Percentiles rank a stretch among this genome's conserved stretches.
phyloP scores from a whole-genome alignment of 2,329 filamentous ascomycete species.

The Chrysosphaeria jannelii region DNA sequence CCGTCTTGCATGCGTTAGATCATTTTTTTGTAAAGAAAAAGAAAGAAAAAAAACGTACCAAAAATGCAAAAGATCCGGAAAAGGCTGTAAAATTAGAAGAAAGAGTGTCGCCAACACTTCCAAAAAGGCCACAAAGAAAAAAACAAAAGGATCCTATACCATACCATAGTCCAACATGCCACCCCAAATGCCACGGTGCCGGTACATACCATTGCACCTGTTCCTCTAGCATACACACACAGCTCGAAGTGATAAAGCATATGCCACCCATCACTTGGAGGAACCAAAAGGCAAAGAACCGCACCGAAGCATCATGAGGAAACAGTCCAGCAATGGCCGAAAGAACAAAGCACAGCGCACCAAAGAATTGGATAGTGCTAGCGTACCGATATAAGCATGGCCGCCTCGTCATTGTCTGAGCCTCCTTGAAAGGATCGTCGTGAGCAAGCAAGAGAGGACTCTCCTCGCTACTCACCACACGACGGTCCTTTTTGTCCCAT shows the following conservation, averaged over 20 bases:
- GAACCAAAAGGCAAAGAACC: conserved; percentile 28
- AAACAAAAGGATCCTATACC: conserved; percentile 31
- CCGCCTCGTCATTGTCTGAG: conserved; percentile 1
- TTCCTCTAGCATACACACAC: conserved; percentile 35
- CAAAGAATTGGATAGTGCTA: conserved; percentile 19
- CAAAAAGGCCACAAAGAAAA: conserved; percentile 27
- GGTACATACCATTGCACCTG: conserved; percentile 32
- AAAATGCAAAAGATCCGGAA: no score
- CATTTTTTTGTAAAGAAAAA: no score
- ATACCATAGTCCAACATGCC: conserved; percentile 39
- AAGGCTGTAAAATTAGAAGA: no score
- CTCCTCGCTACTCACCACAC: conserved; percentile 23
- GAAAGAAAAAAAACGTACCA: no score
- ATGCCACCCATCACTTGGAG: conserved; percentile 29
- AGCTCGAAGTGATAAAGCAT: conserved; percentile 26
- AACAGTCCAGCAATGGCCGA: conserved; percentile 27
- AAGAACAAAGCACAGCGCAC: conserved; percentile 33
- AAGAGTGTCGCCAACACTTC: no score
- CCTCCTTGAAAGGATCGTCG: conserved; percentile 11
- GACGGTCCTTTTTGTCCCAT: conserved; percentile 40
- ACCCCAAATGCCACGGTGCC: conserved; percentile 23
- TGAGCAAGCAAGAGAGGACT: conserved; percentile 43
- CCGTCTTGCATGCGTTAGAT: no score
- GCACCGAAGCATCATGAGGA: conserved; percentile 14
- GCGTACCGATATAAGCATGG: background rate